These are phyloP conservation scores for Colletotrichum sp. DNA, from an alignment of 2,329 filamentous ascomycete species.

Conservation along the genomic window DNA sequence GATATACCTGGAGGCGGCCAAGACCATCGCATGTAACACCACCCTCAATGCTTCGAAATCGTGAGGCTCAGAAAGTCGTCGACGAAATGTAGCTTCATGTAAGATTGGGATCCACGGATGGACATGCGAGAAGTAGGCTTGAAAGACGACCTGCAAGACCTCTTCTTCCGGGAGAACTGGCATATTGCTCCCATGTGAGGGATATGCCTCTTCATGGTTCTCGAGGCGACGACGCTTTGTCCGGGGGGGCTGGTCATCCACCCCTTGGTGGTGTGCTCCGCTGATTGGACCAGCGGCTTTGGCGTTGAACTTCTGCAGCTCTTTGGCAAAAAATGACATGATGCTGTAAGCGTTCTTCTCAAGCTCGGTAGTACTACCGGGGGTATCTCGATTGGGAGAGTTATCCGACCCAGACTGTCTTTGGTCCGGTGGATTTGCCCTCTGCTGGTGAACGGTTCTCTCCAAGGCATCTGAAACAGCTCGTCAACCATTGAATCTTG, in stretches of 20 bases:
- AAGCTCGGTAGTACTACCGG: neutral
- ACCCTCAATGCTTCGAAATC: slow-evolving; percentile 30
- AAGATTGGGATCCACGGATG: slow-evolving; percentile 46
- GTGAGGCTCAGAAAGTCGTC: slow-evolving; percentile 24
- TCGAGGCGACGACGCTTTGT: neutral
- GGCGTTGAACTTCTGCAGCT: slow-evolving; percentile 4
- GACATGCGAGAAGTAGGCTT: slow-evolving; percentile 38
- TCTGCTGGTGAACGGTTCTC: neutral
- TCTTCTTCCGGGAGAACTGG: slow-evolving; percentile 8
- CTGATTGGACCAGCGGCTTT: neutral
- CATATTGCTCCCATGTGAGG: neutral
- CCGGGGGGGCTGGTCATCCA: accelerated
- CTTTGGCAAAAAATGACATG: slow-evolving; percentile 11
- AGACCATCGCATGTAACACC: slow-evolving; percentile 39
- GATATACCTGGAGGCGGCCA: slow-evolving; percentile 29
- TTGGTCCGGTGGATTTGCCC: neutral
- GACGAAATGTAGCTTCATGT: slow-evolving; percentile 34
- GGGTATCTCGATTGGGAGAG: neutral
- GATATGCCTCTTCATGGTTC: neutral
- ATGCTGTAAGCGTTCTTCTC: slow-evolving; percentile 14
- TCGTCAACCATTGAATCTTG: neutral
- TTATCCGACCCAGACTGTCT: neutral
- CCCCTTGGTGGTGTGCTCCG: neutral
- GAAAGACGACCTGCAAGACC: slow-evolving; percentile 28
- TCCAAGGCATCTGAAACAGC: slow-evolving; percentile 22